Percentiles rank a stretch among this genome's conserved stretches.
phyloP scores from a whole-genome alignment of 2,329 filamentous ascomycete genomes.

The Colletotrichum sp. region DNA sequence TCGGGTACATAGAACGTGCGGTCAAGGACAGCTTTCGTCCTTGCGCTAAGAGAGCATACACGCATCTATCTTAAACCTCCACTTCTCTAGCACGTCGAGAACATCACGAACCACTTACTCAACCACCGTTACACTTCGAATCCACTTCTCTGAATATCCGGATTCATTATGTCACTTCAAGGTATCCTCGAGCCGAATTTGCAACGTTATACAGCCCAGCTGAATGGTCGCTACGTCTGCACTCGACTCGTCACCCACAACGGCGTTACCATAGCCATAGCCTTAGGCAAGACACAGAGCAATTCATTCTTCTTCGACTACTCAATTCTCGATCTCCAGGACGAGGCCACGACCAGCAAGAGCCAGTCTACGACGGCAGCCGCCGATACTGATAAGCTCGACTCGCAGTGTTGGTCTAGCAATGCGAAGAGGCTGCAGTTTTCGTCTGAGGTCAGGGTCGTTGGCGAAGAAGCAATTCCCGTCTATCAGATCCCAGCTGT shows the following conservation, averaged over 20 bases:
- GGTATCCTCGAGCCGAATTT: no score
- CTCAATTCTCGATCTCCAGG: background rate
- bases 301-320: background rate
- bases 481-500: background rate
- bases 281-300: background rate
- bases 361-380: background rate
- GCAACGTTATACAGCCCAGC: no score
- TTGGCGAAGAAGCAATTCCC: background rate
- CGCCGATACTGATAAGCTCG: background rate
- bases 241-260: background rate
- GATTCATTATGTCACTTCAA: no score
- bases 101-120: no score
- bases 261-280: background rate
- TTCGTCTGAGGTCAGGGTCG: background rate
- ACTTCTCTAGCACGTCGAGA: no score
- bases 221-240: no score
- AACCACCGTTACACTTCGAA: no score
- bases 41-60: no score
- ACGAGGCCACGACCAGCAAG: background rate
- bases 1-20: no score
- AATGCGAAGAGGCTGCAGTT: background rate
- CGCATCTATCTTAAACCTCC: no score
- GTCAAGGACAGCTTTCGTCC: no score
- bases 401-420: background rate
- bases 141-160: no score